These are phyloP conservation scores for Avicennia marina DNA, from an alignment of 257 asterid species.

Conservation along the genomic window DNA sequence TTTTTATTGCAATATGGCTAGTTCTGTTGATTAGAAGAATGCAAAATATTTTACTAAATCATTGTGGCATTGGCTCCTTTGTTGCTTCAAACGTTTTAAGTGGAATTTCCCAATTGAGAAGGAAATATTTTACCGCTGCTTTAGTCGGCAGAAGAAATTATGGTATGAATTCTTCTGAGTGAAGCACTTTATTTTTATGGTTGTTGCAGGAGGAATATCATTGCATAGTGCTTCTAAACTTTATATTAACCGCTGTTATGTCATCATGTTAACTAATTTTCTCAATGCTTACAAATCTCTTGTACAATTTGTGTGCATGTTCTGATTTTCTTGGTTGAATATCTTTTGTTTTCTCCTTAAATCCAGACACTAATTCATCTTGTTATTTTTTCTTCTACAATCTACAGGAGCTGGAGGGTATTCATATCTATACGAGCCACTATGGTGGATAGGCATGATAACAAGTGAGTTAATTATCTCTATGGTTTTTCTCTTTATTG, in stretches of 20 bases:
- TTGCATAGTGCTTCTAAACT: background rate
- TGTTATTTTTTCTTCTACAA: background rate
- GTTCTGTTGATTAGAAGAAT: background rate
- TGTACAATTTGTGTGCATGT: background rate
- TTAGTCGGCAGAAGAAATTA: background rate
- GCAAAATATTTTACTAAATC: background rate
- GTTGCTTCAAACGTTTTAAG: constrained; percentile 1
- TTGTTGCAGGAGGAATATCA: background rate
- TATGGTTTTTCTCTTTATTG: background rate
- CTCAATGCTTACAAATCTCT: background rate
- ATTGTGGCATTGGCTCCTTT: background rate
- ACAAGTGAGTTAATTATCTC: constrained; percentile 53
- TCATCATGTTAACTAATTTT: background rate
- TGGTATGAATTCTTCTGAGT: background rate
- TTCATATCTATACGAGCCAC: constrained; percentile 73
- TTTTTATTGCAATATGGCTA: background rate
- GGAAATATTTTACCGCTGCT: background rate
- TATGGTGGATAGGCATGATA: constrained; percentile 93
- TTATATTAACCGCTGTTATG: background rate
- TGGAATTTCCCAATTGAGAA: background rate
- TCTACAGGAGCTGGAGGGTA: constrained; percentile 84
- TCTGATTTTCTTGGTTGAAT: background rate
- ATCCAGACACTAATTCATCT: constrained; percentile 1
- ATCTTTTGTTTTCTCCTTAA: constrained; percentile 7
- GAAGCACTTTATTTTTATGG: background rate